Evolutionary conservation across 1,284 basidiomycete species (phyloP).

Genomic region (Mycosarcoma mackinlayi): DNA sequence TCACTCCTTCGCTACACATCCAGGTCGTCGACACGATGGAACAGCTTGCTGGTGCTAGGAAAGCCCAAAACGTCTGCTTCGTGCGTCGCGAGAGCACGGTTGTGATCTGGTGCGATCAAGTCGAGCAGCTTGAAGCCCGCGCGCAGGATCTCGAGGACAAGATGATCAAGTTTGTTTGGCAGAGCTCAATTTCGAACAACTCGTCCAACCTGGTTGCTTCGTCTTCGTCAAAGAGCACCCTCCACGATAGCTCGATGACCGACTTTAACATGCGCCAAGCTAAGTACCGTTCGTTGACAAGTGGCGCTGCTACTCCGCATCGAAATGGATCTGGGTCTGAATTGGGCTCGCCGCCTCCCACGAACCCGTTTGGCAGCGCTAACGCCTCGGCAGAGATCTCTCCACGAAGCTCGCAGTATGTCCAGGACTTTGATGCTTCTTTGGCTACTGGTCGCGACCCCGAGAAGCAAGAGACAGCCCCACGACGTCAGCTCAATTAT

Average conservation of each 20-base stretch:
- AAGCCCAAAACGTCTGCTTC: conserved; percentile 84
- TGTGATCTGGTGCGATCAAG: conserved; percentile 80
- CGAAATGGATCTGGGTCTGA: conserved; percentile 6
- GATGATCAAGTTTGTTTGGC: conserved; percentile 83
- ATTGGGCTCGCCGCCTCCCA: conserved; percentile 1
- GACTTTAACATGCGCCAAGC: conserved; percentile 34
- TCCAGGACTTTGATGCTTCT: no score
- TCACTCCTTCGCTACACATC: conserved; percentile 47
- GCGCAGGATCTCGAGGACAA: conserved; percentile 77
- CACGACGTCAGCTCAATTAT: conserved; percentile 74
- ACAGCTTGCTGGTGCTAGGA: conserved; percentile 77
- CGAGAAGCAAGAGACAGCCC: conserved; percentile 29
- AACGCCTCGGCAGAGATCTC: conserved; percentile 2
- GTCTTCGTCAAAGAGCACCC: background rate
- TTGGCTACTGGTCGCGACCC: conserved; percentile 10
- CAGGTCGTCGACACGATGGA: conserved; percentile 71
- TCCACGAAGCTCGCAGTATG: no score
- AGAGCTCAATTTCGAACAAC: conserved; percentile 27
- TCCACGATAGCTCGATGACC: conserved; percentile 21
- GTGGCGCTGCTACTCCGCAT: background rate
- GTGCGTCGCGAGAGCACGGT: conserved; percentile 80
- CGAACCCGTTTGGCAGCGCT: conserved; percentile 22
- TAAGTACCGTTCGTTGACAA: conserved; percentile 10
- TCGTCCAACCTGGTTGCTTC: conserved; percentile 8
- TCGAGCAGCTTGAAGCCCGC: conserved; percentile 69